Evolutionary conservation across 2,329 filamentous ascomycete species (phyloP).

Genomic region (Penicillium sp.): DNA sequence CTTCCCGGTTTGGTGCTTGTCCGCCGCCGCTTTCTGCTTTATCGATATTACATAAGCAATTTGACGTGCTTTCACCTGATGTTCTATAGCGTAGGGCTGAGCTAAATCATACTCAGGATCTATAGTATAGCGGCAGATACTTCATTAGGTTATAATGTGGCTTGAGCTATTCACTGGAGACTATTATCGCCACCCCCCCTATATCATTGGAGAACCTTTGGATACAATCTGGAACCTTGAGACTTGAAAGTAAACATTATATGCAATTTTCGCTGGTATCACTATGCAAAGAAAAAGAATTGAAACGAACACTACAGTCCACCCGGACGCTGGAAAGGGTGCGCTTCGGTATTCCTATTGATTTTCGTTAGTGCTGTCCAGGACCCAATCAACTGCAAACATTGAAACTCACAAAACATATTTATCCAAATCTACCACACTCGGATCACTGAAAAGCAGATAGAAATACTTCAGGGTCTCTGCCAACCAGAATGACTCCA

Average conservation of each 20-base stretch:
- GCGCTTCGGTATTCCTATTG: conserved; percentile 41
- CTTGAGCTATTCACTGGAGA: background rate
- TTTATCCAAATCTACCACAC: conserved; percentile 46
- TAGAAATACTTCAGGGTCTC: conserved; percentile 52
- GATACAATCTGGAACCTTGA: too few relatives aligned
- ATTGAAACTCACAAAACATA: conserved; percentile 44
- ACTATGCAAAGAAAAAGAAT: conserved; percentile 16
- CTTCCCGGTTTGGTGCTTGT: background rate
- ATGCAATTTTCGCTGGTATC: conserved; percentile 26
- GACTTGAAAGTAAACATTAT: conserved; percentile 4
- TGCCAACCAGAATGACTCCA: conserved; percentile 73
- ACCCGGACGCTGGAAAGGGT: conserved; percentile 39
- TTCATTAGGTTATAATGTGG: too few relatives aligned
- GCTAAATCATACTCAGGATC: too few relatives aligned
- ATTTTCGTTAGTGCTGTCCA: background rate
- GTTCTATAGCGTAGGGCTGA: too few relatives aligned
- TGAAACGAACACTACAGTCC: conserved; percentile 15
- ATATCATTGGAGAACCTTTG: background rate
- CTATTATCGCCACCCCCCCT: background rate
- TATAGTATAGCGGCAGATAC: too few relatives aligned
- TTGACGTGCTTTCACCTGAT: background rate
- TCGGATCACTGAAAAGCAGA: conserved; percentile 47
- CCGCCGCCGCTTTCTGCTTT: background rate
- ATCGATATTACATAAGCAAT: background rate
- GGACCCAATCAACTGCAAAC: background rate